These are phyloP conservation scores for Blumeriella jaapii DNA, from an alignment of 2,329 filamentous ascomycete genomes.

Conservation along the genomic window DNA sequence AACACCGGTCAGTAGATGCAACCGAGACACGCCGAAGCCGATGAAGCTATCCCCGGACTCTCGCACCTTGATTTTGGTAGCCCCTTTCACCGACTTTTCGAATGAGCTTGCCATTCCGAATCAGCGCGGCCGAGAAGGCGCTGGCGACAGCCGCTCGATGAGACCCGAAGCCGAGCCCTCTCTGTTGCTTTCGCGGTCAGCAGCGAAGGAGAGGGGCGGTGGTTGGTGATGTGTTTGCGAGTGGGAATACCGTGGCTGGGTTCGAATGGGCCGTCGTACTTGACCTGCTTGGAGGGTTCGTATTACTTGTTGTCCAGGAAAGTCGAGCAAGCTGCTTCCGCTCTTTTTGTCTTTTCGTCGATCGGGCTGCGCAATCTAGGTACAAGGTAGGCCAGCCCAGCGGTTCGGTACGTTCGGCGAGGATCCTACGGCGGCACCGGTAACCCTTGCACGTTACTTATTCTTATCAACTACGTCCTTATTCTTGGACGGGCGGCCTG, in stretches of 20 bases:
- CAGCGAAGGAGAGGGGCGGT: background rate
- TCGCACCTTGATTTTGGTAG: conserved; percentile 87
- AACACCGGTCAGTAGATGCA: conserved; percentile 1
- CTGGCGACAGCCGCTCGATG: conserved; percentile 16
- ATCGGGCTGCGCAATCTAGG: too few species aligned
- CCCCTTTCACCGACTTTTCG: conserved; percentile 98
- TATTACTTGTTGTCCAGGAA: too few species aligned
- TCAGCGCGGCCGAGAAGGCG: conserved; percentile 7
- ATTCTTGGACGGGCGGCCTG: too few species aligned
- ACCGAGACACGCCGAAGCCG: background rate
- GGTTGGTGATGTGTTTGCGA: conserved; percentile 1
- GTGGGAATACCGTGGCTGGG: background rate
- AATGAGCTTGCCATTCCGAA: conserved; percentile 69
- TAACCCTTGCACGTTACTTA: too few species aligned
- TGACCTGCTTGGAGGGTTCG: conserved; percentile 6
- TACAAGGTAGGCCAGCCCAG: too few species aligned
- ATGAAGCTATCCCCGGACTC: background rate
- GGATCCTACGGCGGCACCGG: too few species aligned
- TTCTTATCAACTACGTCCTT: too few species aligned
- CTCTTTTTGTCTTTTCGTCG: too few species aligned
- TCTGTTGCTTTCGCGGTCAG: conserved; percentile 1
- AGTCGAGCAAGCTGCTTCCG: too few species aligned
- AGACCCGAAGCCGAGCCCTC: conserved; percentile 2
- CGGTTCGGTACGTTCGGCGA: too few species aligned
- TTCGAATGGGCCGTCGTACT: too few species aligned